Base-by-base conservation (phyloP, 805 yeast genomes). In the Middelhovenomyces tepae region DNA sequence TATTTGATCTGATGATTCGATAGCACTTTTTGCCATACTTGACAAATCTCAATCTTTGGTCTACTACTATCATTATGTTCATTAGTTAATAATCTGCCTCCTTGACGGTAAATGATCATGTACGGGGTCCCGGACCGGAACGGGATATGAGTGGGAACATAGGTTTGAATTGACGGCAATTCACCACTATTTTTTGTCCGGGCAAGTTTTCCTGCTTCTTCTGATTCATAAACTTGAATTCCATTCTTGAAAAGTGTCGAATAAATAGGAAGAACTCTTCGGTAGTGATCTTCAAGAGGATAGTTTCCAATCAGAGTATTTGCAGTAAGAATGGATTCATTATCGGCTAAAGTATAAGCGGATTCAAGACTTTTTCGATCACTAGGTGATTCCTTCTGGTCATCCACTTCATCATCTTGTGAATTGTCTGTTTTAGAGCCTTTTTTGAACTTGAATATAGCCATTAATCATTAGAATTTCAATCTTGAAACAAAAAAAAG, bases 181-280 rank as follows among this genome's bases (percentile, higher is more conserved):
- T 26, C 17, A 5, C 29, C 29, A 11, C 14, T 23, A 23, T 16
- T 23, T 11, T 16, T n/a, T 5, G 29, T 26, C 9, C 29, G 7
- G 17, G 17, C 15, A 7, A 26, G 20, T 16, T 26, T 26, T 5
- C 20, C 29, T 9, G 17, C 29, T 16, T 16, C 17, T 16, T 26
- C 29, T 7, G 29, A 26, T 16, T 26, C 29, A 26, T 16, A 26
- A 7, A 26, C 29, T 13, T 26, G 29, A 14, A 26, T n/a, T 10
- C 29, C 29, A 5, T 18, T 16, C 19, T 16, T 26, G 19, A 26
- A 26, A 10, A 18, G 7, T 7, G 17, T 26, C 8, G 29, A 9
- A 16, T 26, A 26, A 16, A 26, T 26, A 16, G 29, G 29, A 7
- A 26, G 17, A 14, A 26, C n/a, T 5, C n/a, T 26, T 7, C 19